Conservation (phyloP, 1,284 basidiomycete genomes). For the Phenoliferia sp. region DNA sequence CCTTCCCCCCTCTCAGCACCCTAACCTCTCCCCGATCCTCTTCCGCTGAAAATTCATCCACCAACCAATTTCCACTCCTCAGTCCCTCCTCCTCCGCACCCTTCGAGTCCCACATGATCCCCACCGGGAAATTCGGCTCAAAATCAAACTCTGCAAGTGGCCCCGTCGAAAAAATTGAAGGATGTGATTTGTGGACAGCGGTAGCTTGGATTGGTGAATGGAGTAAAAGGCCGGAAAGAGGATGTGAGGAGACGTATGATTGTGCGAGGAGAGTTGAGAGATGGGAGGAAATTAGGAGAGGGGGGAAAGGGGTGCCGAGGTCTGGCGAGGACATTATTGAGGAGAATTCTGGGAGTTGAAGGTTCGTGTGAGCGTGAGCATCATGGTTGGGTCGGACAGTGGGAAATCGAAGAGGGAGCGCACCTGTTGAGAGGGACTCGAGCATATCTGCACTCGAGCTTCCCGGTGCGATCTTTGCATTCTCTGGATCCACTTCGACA, state of each 20-base stretch:
- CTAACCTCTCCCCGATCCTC: slow-evolving; percentile 10
- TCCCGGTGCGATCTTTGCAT: not conserved
- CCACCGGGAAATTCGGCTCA: slow-evolving; percentile 22
- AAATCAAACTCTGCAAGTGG: slow-evolving; percentile 17
- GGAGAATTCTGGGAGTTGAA: slow-evolving; percentile 14
- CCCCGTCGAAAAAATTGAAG: not conserved
- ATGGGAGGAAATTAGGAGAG: slow-evolving; percentile 14
- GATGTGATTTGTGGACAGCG: not conserved
- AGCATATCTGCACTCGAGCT: not conserved
- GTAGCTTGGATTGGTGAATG: not conserved
- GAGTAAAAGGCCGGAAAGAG: slow-evolving; percentile 21
- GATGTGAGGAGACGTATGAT: slow-evolving; percentile 26
- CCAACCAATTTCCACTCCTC: slow-evolving; percentile 5
- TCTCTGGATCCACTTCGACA: slow-evolving; percentile 15
- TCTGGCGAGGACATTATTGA: slow-evolving; percentile 2
- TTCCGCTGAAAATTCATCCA: slow-evolving; percentile 8
- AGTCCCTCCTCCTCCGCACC: not conserved
- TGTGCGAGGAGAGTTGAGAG: slow-evolving; percentile 14
- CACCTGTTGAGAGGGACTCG: slow-evolving; percentile 12
- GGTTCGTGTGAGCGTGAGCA: not conserved
- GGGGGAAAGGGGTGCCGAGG: slow-evolving; percentile 20
- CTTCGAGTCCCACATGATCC: slow-evolving; percentile 1
- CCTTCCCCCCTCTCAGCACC: not conserved
- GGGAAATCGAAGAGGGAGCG: not conserved
- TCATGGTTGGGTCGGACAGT: too few relatives aligned